These are phyloP conservation scores for Crithidia thermophila DNA, from an alignment of 208 protist genomes.

Conservation along the genomic window DNA sequence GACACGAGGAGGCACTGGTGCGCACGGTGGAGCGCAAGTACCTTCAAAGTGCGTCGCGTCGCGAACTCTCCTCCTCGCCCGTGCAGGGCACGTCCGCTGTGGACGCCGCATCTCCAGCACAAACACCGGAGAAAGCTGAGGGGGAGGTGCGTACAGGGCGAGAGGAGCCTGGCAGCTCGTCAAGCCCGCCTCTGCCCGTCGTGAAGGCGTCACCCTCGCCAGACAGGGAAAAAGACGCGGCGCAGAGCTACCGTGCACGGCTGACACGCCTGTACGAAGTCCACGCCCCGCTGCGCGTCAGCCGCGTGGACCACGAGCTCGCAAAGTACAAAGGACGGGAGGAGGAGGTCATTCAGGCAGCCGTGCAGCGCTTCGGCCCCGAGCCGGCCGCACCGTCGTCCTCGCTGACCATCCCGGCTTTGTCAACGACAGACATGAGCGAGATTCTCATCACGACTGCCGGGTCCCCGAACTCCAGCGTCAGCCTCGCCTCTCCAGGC, in stretches of 20 bases:
- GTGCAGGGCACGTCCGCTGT: background rate
- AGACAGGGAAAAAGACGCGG: background rate
- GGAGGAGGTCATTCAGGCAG: conserved; percentile 38
- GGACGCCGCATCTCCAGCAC: background rate
- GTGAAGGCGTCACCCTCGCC: background rate
- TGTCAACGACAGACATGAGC: conserved; percentile 1
- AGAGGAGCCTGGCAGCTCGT: background rate
- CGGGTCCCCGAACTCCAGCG: background rate
- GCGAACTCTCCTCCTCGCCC: background rate
- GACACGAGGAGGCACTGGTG: conserved; percentile 40
- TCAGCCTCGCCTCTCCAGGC: background rate
- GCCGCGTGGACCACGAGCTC: conserved; percentile 42
- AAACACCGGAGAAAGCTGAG: background rate
- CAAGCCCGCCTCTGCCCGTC: background rate
- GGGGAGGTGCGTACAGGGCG: too few relatives aligned
- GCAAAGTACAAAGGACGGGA: conserved; percentile 49
- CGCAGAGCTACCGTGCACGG: conserved; percentile 29
- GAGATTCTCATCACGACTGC: conserved; percentile 1
- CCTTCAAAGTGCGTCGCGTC: background rate
- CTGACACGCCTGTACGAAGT: conserved; percentile 35
- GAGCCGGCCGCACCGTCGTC: background rate
- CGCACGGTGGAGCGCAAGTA: conserved; percentile 33
- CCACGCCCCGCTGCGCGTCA: conserved; percentile 49
- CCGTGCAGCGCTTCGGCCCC: conserved; percentile 5
- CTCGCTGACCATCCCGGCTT: background rate